phyloP scores from a whole-genome alignment of 768 basidiomycete genomes.

The Trametes villosa region DNA sequence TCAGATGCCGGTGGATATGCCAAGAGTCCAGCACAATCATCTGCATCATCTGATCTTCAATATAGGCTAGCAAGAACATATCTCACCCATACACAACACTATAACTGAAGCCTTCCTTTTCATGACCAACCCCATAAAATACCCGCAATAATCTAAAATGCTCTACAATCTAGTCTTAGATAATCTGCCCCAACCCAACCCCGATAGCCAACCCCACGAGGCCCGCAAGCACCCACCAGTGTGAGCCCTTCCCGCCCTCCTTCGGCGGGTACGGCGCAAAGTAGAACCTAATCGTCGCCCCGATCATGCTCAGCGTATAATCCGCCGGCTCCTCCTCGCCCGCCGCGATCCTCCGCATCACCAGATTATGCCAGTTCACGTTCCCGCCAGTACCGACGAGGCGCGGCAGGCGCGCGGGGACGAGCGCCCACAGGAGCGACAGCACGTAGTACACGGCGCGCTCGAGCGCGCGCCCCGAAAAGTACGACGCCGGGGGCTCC shows the following conservation, averaged over 20 bases:
- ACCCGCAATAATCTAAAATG: too few species aligned
- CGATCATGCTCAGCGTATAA: conserved; percentile 28
- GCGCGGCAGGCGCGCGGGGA: conserved; percentile 49
- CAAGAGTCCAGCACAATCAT: too few species aligned
- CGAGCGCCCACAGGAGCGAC: conserved; percentile 19
- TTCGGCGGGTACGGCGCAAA: conserved; percentile 17
- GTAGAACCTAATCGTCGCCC: conserved; percentile 31
- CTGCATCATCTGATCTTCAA: too few species aligned
- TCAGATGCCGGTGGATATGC: too few species aligned
- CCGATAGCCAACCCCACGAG: conserved; percentile 20
- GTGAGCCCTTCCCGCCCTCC: not conserved
- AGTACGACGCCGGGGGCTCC: not conserved
- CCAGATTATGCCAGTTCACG: conserved; percentile 70
- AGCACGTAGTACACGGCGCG: conserved; percentile 23
- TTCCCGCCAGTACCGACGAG: conserved; percentile 67
- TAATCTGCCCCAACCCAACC: conserved; percentile 15
- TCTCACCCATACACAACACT: too few species aligned
- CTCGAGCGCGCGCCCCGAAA: conserved; percentile 26
- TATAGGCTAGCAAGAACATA: too few species aligned
- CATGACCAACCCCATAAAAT: too few species aligned
- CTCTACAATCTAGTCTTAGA: not conserved
- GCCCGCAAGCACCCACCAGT: conserved; percentile 19
- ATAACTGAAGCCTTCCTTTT: too few species aligned
- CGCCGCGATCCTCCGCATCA: conserved; percentile 55
- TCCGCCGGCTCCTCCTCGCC: conserved; percentile 19